Evolutionary conservation across 2,329 filamentous ascomycete genomes (phyloP).

Genomic region (Fusarium annulatum): DNA sequence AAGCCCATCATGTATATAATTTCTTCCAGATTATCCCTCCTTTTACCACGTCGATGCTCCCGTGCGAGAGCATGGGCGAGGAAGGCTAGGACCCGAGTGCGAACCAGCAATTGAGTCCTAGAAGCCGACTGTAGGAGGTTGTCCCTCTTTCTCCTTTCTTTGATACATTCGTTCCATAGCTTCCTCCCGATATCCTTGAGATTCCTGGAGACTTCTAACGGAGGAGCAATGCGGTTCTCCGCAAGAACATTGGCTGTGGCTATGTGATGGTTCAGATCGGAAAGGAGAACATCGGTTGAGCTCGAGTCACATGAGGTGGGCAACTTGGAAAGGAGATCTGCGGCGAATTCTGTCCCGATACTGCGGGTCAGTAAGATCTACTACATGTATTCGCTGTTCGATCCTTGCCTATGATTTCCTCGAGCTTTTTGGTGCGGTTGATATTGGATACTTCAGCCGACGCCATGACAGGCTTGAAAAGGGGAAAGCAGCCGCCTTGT

Average conservation of each 20-base stretch:
- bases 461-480: conserved; percentile 33
- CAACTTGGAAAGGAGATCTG: conserved; percentile 43
- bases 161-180: conserved; percentile 75
- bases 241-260: conserved; percentile 33
- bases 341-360: conserved; percentile 44
- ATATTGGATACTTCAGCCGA: conserved; percentile 18
- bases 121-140: conserved; percentile 36
- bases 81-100: conserved; percentile 69
- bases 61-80: conserved; percentile 70
- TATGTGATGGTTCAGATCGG: conserved; percentile 46
- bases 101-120: conserved; percentile 49
- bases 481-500: not conserved
- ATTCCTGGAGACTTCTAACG: conserved; percentile 45
- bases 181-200: conserved; percentile 67
- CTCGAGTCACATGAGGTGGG: conserved; percentile 44
- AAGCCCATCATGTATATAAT: conserved; percentile 71
- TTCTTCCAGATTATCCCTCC: conserved; percentile 48
- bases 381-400: not conserved
- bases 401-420: conserved; percentile 38
- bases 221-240: not conserved
- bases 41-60: conserved; percentile 48
- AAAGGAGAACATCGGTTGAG: conserved; percentile 55
- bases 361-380: not conserved
- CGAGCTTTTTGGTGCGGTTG: conserved; percentile 41
- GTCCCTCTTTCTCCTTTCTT: conserved; percentile 52